These are phyloP conservation scores for Backusella psychrophila DNA, from an alignment of 192 early-diverging fungal species.

Conservation along the genomic window DNA sequence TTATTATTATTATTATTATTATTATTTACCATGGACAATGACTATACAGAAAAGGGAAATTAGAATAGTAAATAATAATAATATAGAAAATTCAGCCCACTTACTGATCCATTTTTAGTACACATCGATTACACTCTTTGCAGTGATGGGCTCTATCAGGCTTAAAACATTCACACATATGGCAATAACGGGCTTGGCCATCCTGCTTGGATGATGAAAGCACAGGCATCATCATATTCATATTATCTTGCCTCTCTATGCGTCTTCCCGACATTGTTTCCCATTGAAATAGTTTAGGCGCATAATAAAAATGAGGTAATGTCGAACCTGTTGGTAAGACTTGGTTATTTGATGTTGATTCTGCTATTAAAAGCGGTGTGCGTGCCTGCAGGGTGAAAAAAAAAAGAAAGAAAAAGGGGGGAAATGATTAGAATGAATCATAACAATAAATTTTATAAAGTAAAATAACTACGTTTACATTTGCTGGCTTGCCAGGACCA, in stretches of 20 bases:
- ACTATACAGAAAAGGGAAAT: constrained; percentile 15
- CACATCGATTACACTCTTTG: constrained; percentile 52
- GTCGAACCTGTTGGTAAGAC: not conserved
- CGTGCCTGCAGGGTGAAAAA: not conserved
- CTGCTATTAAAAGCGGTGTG: not conserved
- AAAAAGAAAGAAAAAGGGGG: not conserved
- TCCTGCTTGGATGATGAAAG: constrained; percentile 19
- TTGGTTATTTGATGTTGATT: constrained; percentile 6
- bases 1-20: not conserved
- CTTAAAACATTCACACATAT: constrained; percentile 39
- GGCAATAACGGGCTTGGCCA: constrained; percentile 30
- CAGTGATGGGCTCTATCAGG: constrained; percentile 55
- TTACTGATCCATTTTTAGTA: constrained; percentile 63
- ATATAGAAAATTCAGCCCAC: constrained; percentile 14
- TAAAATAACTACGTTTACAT: constrained; percentile 14
- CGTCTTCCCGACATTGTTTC: constrained; percentile 5
- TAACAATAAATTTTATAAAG: not conserved
- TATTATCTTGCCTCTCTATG: not conserved
- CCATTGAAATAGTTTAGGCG: constrained; percentile 20
- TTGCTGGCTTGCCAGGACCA: constrained; percentile 20
- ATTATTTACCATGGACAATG: constrained; percentile 32
- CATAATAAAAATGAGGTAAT: constrained; percentile 22
- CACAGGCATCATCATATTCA: not conserved
- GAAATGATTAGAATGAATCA: not conserved
- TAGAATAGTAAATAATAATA: not conserved